These are phyloP conservation scores for Auricularia sp. DNA, from an alignment of 768 basidiomycete species.

Conservation along the genomic window DNA sequence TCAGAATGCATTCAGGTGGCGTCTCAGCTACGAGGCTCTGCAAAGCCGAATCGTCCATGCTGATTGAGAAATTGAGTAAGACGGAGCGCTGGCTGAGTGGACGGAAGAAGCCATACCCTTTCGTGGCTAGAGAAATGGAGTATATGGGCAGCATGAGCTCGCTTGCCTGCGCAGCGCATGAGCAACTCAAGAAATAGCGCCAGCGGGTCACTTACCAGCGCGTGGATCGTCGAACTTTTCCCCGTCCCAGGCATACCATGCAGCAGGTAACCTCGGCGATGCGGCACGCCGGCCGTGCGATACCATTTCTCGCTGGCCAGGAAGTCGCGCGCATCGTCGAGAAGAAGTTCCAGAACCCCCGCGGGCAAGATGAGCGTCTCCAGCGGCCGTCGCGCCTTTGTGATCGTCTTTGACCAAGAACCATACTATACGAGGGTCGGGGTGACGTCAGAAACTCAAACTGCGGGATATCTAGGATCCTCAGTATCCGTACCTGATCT, in stretches of 20 bases:
- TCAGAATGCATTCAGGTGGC: slow-evolving; percentile 43
- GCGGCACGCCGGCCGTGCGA: slow-evolving; percentile 44
- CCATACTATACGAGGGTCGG: not conserved
- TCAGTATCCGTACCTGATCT: slow-evolving; percentile 22
- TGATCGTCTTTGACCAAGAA: slow-evolving; percentile 29
- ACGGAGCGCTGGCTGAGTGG: not conserved
- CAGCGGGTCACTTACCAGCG: slow-evolving; percentile 26
- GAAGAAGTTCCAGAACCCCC: slow-evolving; percentile 36
- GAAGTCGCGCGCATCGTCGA: slow-evolving; percentile 45
- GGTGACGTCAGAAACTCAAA: no score
- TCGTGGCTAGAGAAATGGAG: slow-evolving; percentile 40
- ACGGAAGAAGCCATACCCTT: slow-evolving; percentile 26
- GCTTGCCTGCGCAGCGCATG: slow-evolving; percentile 3
- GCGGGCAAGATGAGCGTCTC: slow-evolving; percentile 43
- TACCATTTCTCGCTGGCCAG: slow-evolving; percentile 50
- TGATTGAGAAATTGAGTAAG: slow-evolving; percentile 11
- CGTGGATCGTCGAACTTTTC: slow-evolving; percentile 47
- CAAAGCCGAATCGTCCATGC: slow-evolving; percentile 42
- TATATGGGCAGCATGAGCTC: slow-evolving; percentile 21
- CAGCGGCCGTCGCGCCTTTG: slow-evolving; percentile 41
- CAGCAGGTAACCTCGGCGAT: slow-evolving; percentile 46
- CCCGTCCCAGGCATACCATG: slow-evolving; percentile 55
- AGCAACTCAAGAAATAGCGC: not conserved
- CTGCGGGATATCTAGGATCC: not conserved
- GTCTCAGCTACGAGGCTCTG: slow-evolving; percentile 36